These are phyloP conservation scores for Theobroma cacao DNA, from an alignment of 345 rosid genomes.

Conservation along the genomic window DNA sequence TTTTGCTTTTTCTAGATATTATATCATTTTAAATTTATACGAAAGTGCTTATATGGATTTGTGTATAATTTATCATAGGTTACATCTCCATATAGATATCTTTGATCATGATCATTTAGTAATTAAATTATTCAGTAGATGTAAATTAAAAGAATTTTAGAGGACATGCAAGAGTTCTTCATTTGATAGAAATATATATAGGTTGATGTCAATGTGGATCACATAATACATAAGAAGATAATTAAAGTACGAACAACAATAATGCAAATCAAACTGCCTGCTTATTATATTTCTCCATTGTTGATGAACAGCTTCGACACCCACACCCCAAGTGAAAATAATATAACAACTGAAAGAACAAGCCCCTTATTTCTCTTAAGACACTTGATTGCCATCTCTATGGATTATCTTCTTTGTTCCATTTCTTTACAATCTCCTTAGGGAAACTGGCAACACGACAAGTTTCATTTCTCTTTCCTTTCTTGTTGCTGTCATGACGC, in stretches of 20 bases:
- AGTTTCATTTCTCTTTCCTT: background rate
- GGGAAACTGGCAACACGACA: background rate
- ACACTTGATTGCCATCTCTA: slow-evolving; percentile 20
- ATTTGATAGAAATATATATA: no score
- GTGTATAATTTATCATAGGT: no score
- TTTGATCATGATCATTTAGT: no score
- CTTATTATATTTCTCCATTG: background rate
- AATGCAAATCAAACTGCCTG: background rate
- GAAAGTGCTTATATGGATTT: no score
- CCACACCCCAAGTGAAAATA: slow-evolving; percentile 40
- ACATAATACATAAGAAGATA: background rate
- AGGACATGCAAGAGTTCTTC: background rate
- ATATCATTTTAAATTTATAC: no score
- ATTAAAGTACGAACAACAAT: background rate
- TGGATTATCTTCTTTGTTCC: slow-evolving; percentile 2
- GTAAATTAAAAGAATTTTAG: background rate
- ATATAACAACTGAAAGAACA: slow-evolving; percentile 28
- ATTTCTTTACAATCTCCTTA: slow-evolving; percentile 16
- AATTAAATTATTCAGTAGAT: no score
- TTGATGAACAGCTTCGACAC: background rate
- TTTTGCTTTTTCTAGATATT: no score
- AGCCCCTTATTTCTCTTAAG: slow-evolving; percentile 26
- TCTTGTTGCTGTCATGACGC: background rate
- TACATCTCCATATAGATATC: no score
- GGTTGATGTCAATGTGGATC: background rate